Percentiles rank a stretch among this genome's conserved stretches.
These are phyloP conservation scores for Dissophora ornata DNA, from an alignment of 192 early-diverging fungal species.

Conservation along the genomic window DNA sequence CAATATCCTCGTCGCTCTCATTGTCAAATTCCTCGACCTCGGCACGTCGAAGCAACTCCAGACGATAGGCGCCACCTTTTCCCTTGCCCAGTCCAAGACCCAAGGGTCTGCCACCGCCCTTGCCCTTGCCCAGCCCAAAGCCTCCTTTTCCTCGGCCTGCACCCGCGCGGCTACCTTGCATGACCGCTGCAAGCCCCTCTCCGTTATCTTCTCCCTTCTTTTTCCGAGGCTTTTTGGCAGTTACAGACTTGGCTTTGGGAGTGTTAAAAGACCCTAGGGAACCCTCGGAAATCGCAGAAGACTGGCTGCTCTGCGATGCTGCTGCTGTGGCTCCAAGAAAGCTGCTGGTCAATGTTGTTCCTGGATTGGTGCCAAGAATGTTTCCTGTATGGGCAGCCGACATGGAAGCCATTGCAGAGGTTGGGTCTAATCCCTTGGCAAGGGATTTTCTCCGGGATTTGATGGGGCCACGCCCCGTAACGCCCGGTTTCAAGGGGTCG, in stretches of 20 bases:
- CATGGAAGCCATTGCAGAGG: slow-evolving; percentile 22
- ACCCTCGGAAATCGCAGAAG: slow-evolving; percentile 7
- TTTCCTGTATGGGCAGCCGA: slow-evolving; percentile 13
- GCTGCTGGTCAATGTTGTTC: neutral
- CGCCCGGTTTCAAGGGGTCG: slow-evolving; percentile 35
- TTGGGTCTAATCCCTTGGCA: slow-evolving; percentile 44
- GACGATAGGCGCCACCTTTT: slow-evolving; percentile 49
- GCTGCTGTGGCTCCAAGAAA: neutral
- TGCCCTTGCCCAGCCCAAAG: slow-evolving; percentile 42
- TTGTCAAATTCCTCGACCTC: slow-evolving; percentile 50
- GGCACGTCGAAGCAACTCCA: slow-evolving; percentile 41
- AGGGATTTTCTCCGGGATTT: slow-evolving; percentile 51
- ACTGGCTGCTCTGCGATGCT: neutral
- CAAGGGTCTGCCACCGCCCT: slow-evolving; percentile 37
- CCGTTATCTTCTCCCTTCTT: slow-evolving; percentile 34
- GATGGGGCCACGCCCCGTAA: slow-evolving; percentile 48
- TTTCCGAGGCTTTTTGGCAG: slow-evolving; percentile 42
- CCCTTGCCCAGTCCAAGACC: slow-evolving; percentile 47
- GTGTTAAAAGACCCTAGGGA: slow-evolving; percentile 15
- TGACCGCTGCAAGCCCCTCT: neutral
- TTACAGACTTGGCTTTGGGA: slow-evolving; percentile 24
- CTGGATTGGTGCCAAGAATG: slow-evolving; percentile 27
- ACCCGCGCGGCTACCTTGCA: slow-evolving; percentile 1
- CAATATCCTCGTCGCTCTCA: slow-evolving; percentile 31
- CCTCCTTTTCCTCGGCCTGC: slow-evolving; percentile 41